A percentile compares a stretch with the other conserved stretches of the same genome.
Evolutionary conservation across 2,329 filamentous ascomycete genomes (phyloP).

Genomic region (Cladosporium sp.): DNA sequence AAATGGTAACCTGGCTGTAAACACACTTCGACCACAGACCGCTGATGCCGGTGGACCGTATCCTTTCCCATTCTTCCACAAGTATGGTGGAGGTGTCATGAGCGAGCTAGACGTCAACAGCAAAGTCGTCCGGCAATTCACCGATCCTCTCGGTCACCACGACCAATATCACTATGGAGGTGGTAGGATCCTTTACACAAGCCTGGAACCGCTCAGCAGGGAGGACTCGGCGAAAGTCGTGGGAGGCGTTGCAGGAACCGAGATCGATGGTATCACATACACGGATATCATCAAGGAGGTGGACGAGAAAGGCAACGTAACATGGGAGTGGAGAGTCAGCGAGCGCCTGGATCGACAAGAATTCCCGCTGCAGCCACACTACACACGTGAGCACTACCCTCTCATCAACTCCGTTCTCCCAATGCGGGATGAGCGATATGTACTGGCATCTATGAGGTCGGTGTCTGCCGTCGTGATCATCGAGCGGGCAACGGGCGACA

Average conservation of each 20-base stretch:
- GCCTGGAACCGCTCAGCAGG: slow-evolving; percentile 36
- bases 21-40: slow-evolving; percentile 37
- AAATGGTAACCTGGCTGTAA: slow-evolving; percentile 44
- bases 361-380: slow-evolving; percentile 40
- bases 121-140: slow-evolving; percentile 37
- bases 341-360: slow-evolving; percentile 37
- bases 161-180: slow-evolving; percentile 45
- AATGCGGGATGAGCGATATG: slow-evolving; percentile 36
- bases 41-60: slow-evolving; percentile 24
- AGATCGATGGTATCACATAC: slow-evolving; percentile 38
- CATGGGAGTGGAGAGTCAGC: slow-evolving; percentile 43
- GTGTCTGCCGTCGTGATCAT: slow-evolving; percentile 44
- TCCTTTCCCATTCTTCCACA: slow-evolving; percentile 43
- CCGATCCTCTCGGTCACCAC: slow-evolving; percentile 42
- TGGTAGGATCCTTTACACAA: slow-evolving; percentile 42
- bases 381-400: slow-evolving; percentile 42
- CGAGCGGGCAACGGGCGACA: slow-evolving; percentile 35
- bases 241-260: slow-evolving; percentile 40
- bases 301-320: slow-evolving; percentile 34
- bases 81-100: slow-evolving; percentile 46
- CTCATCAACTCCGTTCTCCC: slow-evolving; percentile 43
- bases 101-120: slow-evolving; percentile 37
- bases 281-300: slow-evolving; percentile 44
- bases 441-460: slow-evolving; percentile 42
- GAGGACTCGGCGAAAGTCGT: slow-evolving; percentile 35